A percentile compares a stretch with the other conserved stretches of the same genome.
phyloP scores from a whole-genome alignment of 2,329 filamentous ascomycete genomes.

The Hymenoscyphus scutula region DNA sequence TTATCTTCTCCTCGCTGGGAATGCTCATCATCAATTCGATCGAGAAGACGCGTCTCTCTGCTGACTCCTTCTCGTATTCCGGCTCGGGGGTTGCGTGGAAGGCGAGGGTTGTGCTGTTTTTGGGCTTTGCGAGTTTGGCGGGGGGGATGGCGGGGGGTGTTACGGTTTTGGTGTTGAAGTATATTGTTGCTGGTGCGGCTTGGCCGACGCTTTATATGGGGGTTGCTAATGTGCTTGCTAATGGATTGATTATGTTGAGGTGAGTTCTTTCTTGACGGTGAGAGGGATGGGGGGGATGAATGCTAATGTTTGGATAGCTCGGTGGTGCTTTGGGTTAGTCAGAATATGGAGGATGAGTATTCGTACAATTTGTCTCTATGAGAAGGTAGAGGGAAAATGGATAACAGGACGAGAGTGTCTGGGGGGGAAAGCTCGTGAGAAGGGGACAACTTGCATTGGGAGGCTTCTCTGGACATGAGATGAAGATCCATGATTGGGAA shows the following conservation, averaged over 20 bases:
- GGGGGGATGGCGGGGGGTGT: constrained; percentile 68
- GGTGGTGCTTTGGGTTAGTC: constrained; percentile 65
- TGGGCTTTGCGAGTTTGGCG: constrained; percentile 63
- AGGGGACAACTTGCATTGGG: neutral
- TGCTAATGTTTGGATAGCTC: constrained; percentile 43
- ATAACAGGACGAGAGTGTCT: neutral
- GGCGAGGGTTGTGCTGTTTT: constrained; percentile 64
- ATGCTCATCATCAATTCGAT: constrained; percentile 72
- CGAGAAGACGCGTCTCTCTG: constrained; percentile 63
- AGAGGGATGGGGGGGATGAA: neutral
- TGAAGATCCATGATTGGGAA: neutral
- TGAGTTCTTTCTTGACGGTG: constrained; percentile 36
- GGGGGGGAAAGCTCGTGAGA: neutral
- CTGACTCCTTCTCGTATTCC: constrained; percentile 61
- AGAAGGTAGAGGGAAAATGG: constrained; percentile 2
- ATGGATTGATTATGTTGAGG: constrained; percentile 61
- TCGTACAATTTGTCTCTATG: constrained; percentile 64
- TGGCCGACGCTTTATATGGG: constrained; percentile 65
- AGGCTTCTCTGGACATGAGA: neutral
- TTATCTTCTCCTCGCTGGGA: constrained; percentile 64
- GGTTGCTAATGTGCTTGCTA: constrained; percentile 64
- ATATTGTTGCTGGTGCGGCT: constrained; percentile 53
- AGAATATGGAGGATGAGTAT: constrained; percentile 73
- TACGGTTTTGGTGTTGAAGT: constrained; percentile 67
- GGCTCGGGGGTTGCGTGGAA: constrained; percentile 66